Base-by-base conservation (phyloP, 163 green algal species). In the Chlamydomonas reinhardtii region DNA sequence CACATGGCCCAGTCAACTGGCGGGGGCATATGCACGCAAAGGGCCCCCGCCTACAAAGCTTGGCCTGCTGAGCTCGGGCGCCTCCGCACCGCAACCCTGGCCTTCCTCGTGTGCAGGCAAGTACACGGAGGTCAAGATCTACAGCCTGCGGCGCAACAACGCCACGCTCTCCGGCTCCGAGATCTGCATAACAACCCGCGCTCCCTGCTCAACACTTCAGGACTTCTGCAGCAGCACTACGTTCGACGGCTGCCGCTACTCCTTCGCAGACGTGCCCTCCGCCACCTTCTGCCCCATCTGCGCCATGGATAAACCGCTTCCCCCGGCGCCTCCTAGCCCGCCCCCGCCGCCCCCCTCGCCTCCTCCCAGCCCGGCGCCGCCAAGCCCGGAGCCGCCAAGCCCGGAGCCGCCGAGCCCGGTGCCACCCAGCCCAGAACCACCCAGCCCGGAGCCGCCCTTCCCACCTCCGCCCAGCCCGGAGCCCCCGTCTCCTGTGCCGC, bases 121-220 rank as follows among this genome's bases (percentile, higher is more conserved):
- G 48, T 56, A 56, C 48, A 14, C 24, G 4, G 78, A 85, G 29
- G 20, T 85, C 48, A 85, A 85, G 43, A 76, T 85, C 48, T 85
- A 85, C 78, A 76, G 76, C 69, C 54, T 85, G 43, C 43, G 61
- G 15, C 78, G 66, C 48, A 85, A 76, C 78, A 85, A 76, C 43
- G 29, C 43, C 20, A 76, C n/a, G 3, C 59, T 85, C 0, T 12
- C 48, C 0, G 78, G 78, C 6, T 35, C 66, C 0, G n/a, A 20
- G 0, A 71, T 85, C 43, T 85, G 78, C 78, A 76, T 85, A 48
- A 39, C n/a, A 24, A 61, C 66, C 4, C n/a, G 31, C 19, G 17
- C 78, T 4, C 66, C 66, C 12, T 85, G 78, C 48, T n/a, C 22
- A 0, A 39, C 48, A 16, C 2, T 27, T 0, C 6, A 56, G 29